Base-by-base conservation (phyloP, 305 asterid genomes). In the Fraxinus paxiana region DNA sequence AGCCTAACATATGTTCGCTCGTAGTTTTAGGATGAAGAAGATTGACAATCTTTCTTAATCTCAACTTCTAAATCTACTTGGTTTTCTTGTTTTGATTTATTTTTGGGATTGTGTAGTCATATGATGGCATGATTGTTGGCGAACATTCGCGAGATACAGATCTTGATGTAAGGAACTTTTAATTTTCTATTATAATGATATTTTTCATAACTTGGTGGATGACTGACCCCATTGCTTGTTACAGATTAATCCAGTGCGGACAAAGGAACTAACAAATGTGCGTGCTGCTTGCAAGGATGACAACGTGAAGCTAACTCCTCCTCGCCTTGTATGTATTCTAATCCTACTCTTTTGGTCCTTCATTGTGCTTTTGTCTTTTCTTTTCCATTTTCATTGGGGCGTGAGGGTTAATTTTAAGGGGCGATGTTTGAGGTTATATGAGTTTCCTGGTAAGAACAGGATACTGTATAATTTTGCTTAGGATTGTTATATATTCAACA, bases 61-160 rank as follows among this genome's bases (percentile, higher is more conserved):
- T 77, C 9, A 48, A 43, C 51, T 38, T 71, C 79, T 30, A 77
- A 18, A 48, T 13, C 77, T 24, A 31, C 35, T 59, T 48, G 76
- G 9, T 20, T 33, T 51, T 76, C 51, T 73, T 15, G 26, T 46
- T 41, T 69, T 67, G 78, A 38, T 24, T 54, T 34, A 13, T 38
- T 75, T 77, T 69, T 80, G 82, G 18, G 34, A 77, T 77, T 67
- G 51, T 90, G 89, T 93, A 96, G 99, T 13, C 99, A 79, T 96
- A 96, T 87, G 98, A 96, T 83, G 99, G 99, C 87, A 96, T 96
- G 99, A 96, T 96, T 81, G 89, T 96, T 69, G 99, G 99, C 82
- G 99, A 96, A 87, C 98, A 96, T 88, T 93, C 99, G 8, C 93
- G 99, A 69, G 99, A 96, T 81, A 80, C 97, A 15, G 99, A 96